Base-by-base conservation (phyloP, 1,284 basidiomycete genomes). In the Ceratobasidium sp. region DNA sequence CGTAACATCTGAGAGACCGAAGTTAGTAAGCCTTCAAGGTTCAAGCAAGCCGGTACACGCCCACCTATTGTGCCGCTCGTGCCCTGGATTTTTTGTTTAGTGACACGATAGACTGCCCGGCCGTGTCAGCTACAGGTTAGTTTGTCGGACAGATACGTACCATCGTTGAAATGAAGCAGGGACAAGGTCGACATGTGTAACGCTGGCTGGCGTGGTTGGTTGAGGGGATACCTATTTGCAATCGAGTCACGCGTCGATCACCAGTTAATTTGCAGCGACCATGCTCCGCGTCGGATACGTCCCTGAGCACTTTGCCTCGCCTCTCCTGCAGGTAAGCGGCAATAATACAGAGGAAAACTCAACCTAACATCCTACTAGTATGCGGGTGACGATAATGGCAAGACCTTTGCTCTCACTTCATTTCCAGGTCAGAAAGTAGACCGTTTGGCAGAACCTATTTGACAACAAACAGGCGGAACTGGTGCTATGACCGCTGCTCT, bases 281-380 rank as follows among this genome's bases (percentile, higher is more conserved):
- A 66, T 72, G 56, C 77, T 83, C 28, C 74, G 79, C 70, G 78
- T 83, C 42, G 82, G 82, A 33, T 83, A 81, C 79, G 93, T 96
- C 63, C 85, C 92, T 40, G 94, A 97, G 79, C 95, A 96, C 80
- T 96, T 96, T 81, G 92, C 91, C 21, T 92, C 92, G 0, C 95
- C 95, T 0, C 84, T 97, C 11, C 36, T 73, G n/a, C 60, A 84
- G 77, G 81, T 83, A 58, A 80, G 79, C 2, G 80, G 11, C 9
- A 76, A 16, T 61, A 38, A 75, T 23, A 76, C 78, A 42, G 64
- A 74, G 11, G 64, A 69, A 14, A 3, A 6, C 48, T n/a, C 58
- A 64, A 12, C 23, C 40, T 48, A 12, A 44, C n/a, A 11, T 8
- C n/a, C 1, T 40, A 1, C 75, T 30, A 93, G 77, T 89, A 87